Conservation (phyloP, 805 yeast species). For the Candida coquimbonensis region DNA sequence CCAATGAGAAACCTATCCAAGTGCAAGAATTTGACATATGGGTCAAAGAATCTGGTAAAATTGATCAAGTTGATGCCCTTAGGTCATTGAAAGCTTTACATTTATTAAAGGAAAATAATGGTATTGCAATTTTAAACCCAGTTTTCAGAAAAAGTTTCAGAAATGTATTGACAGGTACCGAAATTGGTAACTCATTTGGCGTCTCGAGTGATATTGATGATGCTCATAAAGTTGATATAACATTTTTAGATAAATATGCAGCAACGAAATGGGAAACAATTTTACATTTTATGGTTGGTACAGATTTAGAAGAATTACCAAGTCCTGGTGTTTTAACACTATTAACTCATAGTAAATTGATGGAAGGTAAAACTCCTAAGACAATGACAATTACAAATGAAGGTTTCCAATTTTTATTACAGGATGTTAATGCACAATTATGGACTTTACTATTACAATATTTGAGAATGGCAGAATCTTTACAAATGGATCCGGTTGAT, state of each 20-base stretch:
- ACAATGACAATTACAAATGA: constrained; percentile 71
- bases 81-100: constrained; percentile 72
- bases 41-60: constrained; percentile 54
- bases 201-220: constrained; percentile 51
- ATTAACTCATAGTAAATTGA: constrained; percentile 72
- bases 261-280: constrained; percentile 90
- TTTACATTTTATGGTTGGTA: constrained; percentile 95
- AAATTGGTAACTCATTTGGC: constrained; percentile 67
- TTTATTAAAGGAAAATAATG: constrained; percentile 52
- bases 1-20: constrained; percentile 67
- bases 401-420: constrained; percentile 91
- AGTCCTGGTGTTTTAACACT: constrained; percentile 76
- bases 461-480: constrained; percentile 71
- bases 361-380: constrained; percentile 54
- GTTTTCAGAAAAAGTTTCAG: constrained; percentile 70
- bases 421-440: constrained; percentile 88
- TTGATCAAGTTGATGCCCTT: constrained; percentile 63
- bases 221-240: constrained; percentile 50
- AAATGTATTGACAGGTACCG: constrained; percentile 79
- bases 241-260: constrained; percentile 72
- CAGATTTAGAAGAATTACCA: constrained; percentile 63
- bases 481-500: constrained; percentile 93
- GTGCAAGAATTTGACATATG: constrained; percentile 64
- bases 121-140: constrained; percentile 51
- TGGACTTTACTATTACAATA: constrained; percentile 91